Percentiles rank a stretch among this genome's conserved stretches.
Evolutionary conservation across 2,329 filamentous ascomycete species (phyloP).

Genomic region (Apiospora saccharicola): DNA sequence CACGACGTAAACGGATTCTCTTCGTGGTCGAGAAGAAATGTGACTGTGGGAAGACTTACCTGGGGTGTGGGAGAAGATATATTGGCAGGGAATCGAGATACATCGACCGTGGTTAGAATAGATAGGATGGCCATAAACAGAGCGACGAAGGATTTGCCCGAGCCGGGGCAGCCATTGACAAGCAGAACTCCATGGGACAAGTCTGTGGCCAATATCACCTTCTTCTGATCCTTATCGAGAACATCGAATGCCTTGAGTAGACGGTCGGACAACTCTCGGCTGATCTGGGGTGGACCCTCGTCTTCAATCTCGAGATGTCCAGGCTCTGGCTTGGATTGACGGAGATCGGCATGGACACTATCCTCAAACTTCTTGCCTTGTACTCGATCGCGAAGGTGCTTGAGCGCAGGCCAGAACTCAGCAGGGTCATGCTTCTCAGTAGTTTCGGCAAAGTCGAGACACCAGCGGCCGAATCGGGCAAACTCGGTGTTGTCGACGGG

Average conservation of each 20-base stretch:
- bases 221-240: background rate
- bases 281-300: too few relatives aligned
- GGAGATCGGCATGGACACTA: too few relatives aligned
- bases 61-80: background rate
- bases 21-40: too few relatives aligned
- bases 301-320: too few relatives aligned
- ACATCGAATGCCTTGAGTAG: background rate
- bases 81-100: background rate
- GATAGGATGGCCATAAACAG: background rate
- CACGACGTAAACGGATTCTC: too few relatives aligned
- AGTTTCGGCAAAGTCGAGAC: background rate
- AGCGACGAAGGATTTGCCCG: background rate
- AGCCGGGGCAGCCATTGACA: background rate
- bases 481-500: background rate
- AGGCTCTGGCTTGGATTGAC: too few relatives aligned
- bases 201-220: background rate
- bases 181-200: background rate
- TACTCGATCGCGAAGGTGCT: background rate
- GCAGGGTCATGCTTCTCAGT: background rate
- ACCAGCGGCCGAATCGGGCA: background rate
- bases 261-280: background rate
- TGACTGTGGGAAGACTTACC: background rate
- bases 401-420: background rate
- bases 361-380: background rate
- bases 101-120: background rate